phyloP scores from a whole-genome alignment of 768 basidiomycete genomes.

The Auricularia auricula-judae region DNA sequence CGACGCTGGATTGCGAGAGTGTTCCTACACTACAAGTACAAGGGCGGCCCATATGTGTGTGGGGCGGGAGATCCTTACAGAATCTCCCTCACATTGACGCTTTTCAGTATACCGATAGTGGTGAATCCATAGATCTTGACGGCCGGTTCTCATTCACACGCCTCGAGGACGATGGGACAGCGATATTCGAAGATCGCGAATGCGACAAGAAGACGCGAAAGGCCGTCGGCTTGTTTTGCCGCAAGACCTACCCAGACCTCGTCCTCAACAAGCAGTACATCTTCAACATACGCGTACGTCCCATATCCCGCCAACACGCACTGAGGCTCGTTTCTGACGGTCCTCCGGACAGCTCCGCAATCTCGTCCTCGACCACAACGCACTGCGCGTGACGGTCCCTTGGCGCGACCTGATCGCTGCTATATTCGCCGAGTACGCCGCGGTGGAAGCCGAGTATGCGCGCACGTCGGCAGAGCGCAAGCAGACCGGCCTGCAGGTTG shows the following conservation, averaged over 20 bases:
- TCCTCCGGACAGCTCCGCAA: background rate
- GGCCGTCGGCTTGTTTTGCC: background rate
- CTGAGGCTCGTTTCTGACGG: too few species aligned
- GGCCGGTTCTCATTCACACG: background rate
- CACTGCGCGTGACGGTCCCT: background rate
- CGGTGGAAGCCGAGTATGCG: background rate
- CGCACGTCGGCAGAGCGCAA: background rate
- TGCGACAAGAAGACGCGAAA: background rate
- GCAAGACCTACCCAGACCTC: background rate
- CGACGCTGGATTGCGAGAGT: background rate
- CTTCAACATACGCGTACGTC: background rate
- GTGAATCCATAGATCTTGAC: background rate
- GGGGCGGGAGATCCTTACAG: background rate
- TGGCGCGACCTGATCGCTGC: background rate
- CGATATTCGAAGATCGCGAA: background rate
- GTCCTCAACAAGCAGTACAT: background rate
- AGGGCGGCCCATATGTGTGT: background rate
- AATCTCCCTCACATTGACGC: background rate
- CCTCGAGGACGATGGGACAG: background rate
- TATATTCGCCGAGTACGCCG: background rate
- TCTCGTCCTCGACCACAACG: background rate
- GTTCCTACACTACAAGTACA: background rate
- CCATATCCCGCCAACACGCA: background rate
- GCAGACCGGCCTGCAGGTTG: background rate
- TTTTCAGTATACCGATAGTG: background rate